Base-by-base conservation (phyloP, 2,329 filamentous ascomycete genomes). In the Talaromyces sp. region DNA sequence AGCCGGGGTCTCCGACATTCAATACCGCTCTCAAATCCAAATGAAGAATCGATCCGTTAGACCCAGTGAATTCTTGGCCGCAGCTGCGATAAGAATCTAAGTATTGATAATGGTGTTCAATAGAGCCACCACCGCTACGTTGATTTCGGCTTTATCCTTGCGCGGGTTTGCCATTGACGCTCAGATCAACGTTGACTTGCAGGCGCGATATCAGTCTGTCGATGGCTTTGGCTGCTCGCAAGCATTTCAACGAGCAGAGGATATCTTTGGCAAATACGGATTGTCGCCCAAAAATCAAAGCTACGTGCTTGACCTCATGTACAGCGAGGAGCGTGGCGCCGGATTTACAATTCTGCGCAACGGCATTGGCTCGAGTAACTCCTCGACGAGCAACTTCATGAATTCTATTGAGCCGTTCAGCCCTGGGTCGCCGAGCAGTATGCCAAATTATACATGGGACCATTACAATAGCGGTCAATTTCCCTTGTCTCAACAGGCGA, bases 281-380 rank as follows among this genome's bases (percentile, higher is more conserved):
- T 46, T 59, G 37, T 59, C 57, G 11, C 39, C 39, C 12, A 35
- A 59, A 9, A 59, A 59, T 25, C 74, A 75, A 39, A 71, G 71
- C 56, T 67, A 77, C 46, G 77, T 74, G 0, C 74, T 84, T 0
- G 79, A 83, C 63, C 71, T 76, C 37, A 71, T 83, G 1, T 83
- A 82, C 68, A 78, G 71, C 68, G 76, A 74, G 1, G 77, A 73
- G 14, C 76, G 71, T 0, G 80, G 81, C 1, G 81, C 81, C 1
- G 82, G 81, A 0, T 72, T 84, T 61, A 79, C 78, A 6, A 83
- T 84, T 64, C 71, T 83, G 23, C 78, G 82, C 5, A 83, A 83
- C 65, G 75, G 80, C 0, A 79, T 83, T 52, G 81, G 79, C 4
- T 74, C 78, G 6, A 69, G 71, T n/a, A 65, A 69, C 2, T 66